A percentile compares a stretch with the other conserved stretches of the same genome.
These are phyloP conservation scores for Plantago coronopus DNA, from an alignment of 305 asterid genomes.

Conservation along the genomic window DNA sequence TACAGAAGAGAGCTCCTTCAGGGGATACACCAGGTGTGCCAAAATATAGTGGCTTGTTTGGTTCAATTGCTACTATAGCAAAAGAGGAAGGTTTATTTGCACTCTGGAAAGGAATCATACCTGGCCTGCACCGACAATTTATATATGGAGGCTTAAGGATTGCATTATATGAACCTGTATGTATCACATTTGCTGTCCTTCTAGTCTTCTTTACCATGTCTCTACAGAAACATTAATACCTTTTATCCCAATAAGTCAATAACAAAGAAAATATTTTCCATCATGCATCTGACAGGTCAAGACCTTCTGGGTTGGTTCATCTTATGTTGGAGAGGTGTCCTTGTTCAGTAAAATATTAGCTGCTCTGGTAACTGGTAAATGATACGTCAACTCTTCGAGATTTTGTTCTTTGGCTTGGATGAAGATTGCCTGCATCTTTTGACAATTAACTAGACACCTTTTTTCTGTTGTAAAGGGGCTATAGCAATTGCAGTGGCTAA, in stretches of 20 bases:
- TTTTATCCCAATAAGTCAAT: slow-evolving; percentile 11
- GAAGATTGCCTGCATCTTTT: slow-evolving; percentile 18
- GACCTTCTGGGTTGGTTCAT: slow-evolving; percentile 52
- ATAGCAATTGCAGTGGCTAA: slow-evolving; percentile 64
- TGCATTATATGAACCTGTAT: slow-evolving; percentile 76
- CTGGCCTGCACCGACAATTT: slow-evolving; percentile 87
- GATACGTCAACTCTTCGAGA: slow-evolving; percentile 15
- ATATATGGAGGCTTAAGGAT: slow-evolving; percentile 82
- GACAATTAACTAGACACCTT: slow-evolving; percentile 12
- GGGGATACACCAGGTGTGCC: slow-evolving; percentile 44
- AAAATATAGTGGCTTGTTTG: slow-evolving; percentile 70
- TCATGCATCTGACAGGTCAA: slow-evolving; percentile 52
- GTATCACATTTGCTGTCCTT: slow-evolving; percentile 25
- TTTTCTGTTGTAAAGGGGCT: slow-evolving; percentile 58
- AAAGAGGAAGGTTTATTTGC: slow-evolving; percentile 75
- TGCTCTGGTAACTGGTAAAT: slow-evolving; percentile 76
- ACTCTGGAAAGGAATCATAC: slow-evolving; percentile 86
- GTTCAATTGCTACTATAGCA: slow-evolving; percentile 70
- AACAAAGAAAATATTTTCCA: no score
- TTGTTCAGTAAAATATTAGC: slow-evolving; percentile 68
- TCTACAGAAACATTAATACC: slow-evolving; percentile 4
- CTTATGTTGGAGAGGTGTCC: slow-evolving; percentile 53
- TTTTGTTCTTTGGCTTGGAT: slow-evolving; percentile 1
- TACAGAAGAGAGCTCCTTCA: slow-evolving; percentile 60
- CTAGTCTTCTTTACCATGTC: neutral